Percentiles rank a stretch among this genome's conserved stretches.
phyloP scores from a whole-genome alignment of 495 filamentous ascomycete species.

The Coniosporium apollinis region DNA sequence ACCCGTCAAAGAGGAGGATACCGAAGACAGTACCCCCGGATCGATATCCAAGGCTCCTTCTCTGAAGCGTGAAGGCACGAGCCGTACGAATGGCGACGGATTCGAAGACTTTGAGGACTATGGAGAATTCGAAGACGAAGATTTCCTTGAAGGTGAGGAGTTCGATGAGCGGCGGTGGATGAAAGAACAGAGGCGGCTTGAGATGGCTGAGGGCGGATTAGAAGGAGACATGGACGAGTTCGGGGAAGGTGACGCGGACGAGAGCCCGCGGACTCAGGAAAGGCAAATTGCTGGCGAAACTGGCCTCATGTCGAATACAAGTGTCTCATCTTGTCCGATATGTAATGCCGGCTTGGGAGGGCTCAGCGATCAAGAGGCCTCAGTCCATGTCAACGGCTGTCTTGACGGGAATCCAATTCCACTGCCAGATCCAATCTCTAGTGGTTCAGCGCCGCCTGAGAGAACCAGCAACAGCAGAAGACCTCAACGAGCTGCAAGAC shows the following conservation, averaged over 20 bases:
- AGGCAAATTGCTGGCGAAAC: slow-evolving; percentile 4
- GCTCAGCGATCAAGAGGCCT: slow-evolving; percentile 37
- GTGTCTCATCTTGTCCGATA: slow-evolving; percentile 55
- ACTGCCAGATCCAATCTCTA: too few relatives aligned
- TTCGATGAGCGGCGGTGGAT: slow-evolving; percentile 41
- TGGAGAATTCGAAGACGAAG: slow-evolving; percentile 28
- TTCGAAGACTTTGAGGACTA: slow-evolving; percentile 49
- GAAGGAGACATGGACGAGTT: slow-evolving; percentile 20
- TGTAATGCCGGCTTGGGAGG: slow-evolving; percentile 47
- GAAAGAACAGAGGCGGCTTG: slow-evolving; percentile 44
- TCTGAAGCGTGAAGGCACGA: slow-evolving; percentile 42
- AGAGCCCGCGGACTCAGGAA: not conserved
- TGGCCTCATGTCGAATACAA: not conserved
- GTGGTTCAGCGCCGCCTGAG: too few relatives aligned
- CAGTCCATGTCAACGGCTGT: slow-evolving; percentile 78
- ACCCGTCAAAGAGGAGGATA: not conserved
- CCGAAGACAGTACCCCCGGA: too few relatives aligned
- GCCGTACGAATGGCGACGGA: slow-evolving; percentile 37
- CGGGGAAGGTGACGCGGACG: slow-evolving; percentile 9
- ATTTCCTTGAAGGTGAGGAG: slow-evolving; percentile 41
- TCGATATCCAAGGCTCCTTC: slow-evolving; percentile 11
- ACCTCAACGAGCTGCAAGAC: slow-evolving; percentile 47
- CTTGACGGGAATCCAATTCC: slow-evolving; percentile 61
- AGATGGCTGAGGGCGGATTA: slow-evolving; percentile 30
- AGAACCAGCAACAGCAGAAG: slow-evolving; percentile 27